Evolutionary conservation across 352 stramenopile genomes (phyloP).

Genomic region (Elongisporangium undulatum): DNA sequence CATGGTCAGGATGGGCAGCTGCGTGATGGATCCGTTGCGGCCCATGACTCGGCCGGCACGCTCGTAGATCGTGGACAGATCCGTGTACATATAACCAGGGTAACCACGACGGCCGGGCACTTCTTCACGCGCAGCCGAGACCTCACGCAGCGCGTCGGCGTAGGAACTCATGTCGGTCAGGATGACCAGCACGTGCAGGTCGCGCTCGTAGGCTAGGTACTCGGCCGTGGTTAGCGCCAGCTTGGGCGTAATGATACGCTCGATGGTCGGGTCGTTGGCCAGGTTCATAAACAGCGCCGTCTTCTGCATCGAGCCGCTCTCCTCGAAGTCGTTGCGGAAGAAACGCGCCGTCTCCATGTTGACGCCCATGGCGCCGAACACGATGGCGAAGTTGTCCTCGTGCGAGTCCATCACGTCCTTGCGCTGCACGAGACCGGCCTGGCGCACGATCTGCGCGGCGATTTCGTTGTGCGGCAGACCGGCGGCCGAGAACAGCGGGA

Average conservation of each 20-base stretch:
- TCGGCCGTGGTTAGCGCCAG: constrained; percentile 98
- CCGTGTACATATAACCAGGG: constrained; percentile 99
- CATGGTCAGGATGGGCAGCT: constrained; percentile 99
- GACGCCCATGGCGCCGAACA: constrained; percentile 99
- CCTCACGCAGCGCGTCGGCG: constrained; percentile 96
- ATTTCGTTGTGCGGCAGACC: constrained; percentile 99
- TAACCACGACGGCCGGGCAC: constrained; percentile 98
- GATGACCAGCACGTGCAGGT: constrained; percentile 99
- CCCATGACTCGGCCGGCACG: constrained; percentile 96
- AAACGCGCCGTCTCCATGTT: constrained; percentile 99
- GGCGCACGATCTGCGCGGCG: constrained; percentile 98
- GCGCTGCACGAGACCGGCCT: constrained; percentile 97
- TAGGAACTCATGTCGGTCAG: constrained; percentile 99
- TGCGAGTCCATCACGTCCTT: constrained; percentile 98
- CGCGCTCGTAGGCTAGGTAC: constrained; percentile 99
- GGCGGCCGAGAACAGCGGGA: constrained; percentile 98
- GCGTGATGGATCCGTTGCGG: constrained; percentile 98
- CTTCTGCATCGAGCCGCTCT: constrained; percentile 97
- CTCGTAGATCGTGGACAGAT: constrained; percentile 99
- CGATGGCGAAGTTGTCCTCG: constrained; percentile 99
- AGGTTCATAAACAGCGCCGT: constrained; percentile 99
- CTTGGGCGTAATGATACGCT: constrained; percentile 99
- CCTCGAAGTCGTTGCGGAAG: constrained; percentile 97
- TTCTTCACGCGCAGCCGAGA: constrained; percentile 93
- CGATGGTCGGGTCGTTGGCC: constrained; percentile 99